These are phyloP conservation scores for Aspergillus sclerotioniger DNA, from an alignment of 495 filamentous ascomycete species.

Conservation along the genomic window DNA sequence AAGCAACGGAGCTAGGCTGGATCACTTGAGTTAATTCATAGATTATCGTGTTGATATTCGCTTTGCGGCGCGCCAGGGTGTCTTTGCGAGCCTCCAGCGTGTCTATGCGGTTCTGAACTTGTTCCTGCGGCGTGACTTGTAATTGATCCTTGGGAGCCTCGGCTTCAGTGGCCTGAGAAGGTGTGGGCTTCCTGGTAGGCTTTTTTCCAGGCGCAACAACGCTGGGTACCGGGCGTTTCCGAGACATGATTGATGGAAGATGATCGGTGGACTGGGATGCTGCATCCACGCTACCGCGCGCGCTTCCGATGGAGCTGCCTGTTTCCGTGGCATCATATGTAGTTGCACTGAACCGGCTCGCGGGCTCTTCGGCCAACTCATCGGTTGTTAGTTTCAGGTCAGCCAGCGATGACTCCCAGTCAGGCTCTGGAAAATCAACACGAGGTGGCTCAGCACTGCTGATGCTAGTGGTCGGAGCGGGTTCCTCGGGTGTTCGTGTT, in stretches of 20 bases:
- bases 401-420: constrained; percentile 22
- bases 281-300: constrained; percentile 38
- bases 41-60: constrained; percentile 70
- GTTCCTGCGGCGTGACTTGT: constrained; percentile 55
- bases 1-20: constrained; percentile 55
- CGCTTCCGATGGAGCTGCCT: constrained; percentile 37
- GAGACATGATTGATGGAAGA: constrained; percentile 44
- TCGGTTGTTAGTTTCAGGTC: constrained; percentile 29
- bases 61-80: constrained; percentile 61
- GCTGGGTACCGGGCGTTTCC: constrained; percentile 47
- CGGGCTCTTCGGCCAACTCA: constrained; percentile 39
- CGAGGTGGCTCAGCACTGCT: constrained; percentile 23
- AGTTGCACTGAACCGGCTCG: constrained; percentile 71
- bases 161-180: constrained; percentile 45
- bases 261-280: constrained; percentile 36
- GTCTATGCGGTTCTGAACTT: constrained; percentile 59
- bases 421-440: constrained; percentile 21
- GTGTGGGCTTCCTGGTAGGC: constrained; percentile 50
- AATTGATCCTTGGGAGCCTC: constrained; percentile 56
- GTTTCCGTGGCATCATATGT: constrained; percentile 62
- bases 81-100: constrained; percentile 65
- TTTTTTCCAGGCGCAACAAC: constrained; percentile 43
- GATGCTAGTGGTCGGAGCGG: constrained; percentile 11
- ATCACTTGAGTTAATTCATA: constrained; percentile 65
- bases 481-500: constrained; percentile 11